phyloP scores from a whole-genome alignment of 1,284 basidiomycete species.

The Cutaneotrichosporon cutaneum region DNA sequence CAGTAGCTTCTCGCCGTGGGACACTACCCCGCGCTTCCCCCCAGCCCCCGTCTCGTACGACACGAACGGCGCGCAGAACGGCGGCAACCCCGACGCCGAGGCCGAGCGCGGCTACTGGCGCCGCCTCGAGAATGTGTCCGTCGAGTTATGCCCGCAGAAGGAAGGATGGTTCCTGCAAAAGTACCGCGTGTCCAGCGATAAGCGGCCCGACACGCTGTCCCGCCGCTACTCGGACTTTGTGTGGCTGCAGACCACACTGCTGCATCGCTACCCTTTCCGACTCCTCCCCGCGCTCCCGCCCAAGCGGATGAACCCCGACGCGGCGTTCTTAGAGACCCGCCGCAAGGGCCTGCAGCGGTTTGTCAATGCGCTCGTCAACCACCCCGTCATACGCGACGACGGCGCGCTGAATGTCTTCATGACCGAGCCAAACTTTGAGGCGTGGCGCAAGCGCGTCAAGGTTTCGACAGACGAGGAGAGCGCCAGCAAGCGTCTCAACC shows the following conservation, averaged over 20 bases:
- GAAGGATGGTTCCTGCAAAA: slow-evolving; percentile 82
- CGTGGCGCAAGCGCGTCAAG: slow-evolving; percentile 68
- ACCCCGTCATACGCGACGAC: slow-evolving; percentile 83
- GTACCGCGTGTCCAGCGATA: slow-evolving; percentile 76
- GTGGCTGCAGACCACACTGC: slow-evolving; percentile 79
- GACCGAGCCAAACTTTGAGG: slow-evolving; percentile 74
- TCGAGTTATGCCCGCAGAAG: slow-evolving; percentile 69
- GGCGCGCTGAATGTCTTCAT: slow-evolving; percentile 77
- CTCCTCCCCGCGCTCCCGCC: slow-evolving; percentile 85
- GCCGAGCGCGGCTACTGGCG: slow-evolving; percentile 70
- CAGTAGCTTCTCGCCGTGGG: slow-evolving; percentile 39
- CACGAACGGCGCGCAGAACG: slow-evolving; percentile 17
- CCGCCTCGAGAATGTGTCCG: slow-evolving; percentile 67
- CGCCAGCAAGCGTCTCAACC: slow-evolving; percentile 71
- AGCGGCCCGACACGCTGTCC: slow-evolving; percentile 56
- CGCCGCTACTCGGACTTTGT: slow-evolving; percentile 80
- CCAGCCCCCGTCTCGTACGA: slow-evolving; percentile 1
- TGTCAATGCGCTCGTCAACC: slow-evolving; percentile 77
- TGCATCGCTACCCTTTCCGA: slow-evolving; percentile 70
- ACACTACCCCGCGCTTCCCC: slow-evolving; percentile 28
- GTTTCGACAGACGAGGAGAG: slow-evolving; percentile 82
- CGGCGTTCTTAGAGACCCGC: slow-evolving; percentile 82
- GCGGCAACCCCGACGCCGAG: slow-evolving; percentile 31
- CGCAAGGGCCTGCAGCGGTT: slow-evolving; percentile 78
- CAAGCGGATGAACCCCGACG: slow-evolving; percentile 83